phyloP scores from a whole-genome alignment of 2,329 filamentous ascomycete genomes.

The Claviceps capensis region DNA sequence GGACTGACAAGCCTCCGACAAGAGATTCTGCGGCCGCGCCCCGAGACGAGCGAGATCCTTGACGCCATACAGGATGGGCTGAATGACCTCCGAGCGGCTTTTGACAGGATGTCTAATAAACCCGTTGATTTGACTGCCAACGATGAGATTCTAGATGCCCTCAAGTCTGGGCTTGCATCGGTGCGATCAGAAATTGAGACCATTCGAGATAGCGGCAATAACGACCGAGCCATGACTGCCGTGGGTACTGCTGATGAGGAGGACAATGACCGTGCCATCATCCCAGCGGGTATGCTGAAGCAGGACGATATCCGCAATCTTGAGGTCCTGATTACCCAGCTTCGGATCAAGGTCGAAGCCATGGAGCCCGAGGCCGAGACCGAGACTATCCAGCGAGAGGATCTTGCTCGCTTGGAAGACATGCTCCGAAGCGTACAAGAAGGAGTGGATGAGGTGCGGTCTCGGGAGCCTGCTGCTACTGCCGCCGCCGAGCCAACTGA shows the following conservation, averaged over 20 bases:
- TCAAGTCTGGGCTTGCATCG: slow-evolving; percentile 67
- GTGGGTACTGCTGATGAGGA: slow-evolving; percentile 26
- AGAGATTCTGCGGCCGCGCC: slow-evolving; percentile 54
- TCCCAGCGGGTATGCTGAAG: slow-evolving; percentile 39
- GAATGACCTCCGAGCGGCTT: slow-evolving; percentile 58
- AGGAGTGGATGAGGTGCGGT: slow-evolving; percentile 31
- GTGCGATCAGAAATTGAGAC: slow-evolving; percentile 67
- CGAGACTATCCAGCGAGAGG: slow-evolving; percentile 32
- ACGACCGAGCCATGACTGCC: slow-evolving; percentile 39
- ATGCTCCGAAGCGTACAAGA: slow-evolving; percentile 34
- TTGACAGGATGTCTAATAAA: slow-evolving; percentile 67
- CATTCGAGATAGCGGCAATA: slow-evolving; percentile 46
- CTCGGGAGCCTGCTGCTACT: slow-evolving; percentile 14
- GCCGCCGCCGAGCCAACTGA: slow-evolving; percentile 9
- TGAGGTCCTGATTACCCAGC: slow-evolving; percentile 67
- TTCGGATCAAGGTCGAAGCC: slow-evolving; percentile 68
- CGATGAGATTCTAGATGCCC: slow-evolving; percentile 77
- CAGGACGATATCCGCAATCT: slow-evolving; percentile 72
- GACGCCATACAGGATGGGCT: slow-evolving; percentile 84
- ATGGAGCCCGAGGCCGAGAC: slow-evolving; percentile 19
- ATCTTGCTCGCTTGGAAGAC: slow-evolving; percentile 41
- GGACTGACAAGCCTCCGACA: slow-evolving; percentile 63
- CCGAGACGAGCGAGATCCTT: slow-evolving; percentile 74
- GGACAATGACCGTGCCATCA: slow-evolving; percentile 13
- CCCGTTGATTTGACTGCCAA: slow-evolving; percentile 71